Evolutionary conservation across 78 protist species (phyloP).

Genomic region (Capsaspora owczarzaki): DNA sequence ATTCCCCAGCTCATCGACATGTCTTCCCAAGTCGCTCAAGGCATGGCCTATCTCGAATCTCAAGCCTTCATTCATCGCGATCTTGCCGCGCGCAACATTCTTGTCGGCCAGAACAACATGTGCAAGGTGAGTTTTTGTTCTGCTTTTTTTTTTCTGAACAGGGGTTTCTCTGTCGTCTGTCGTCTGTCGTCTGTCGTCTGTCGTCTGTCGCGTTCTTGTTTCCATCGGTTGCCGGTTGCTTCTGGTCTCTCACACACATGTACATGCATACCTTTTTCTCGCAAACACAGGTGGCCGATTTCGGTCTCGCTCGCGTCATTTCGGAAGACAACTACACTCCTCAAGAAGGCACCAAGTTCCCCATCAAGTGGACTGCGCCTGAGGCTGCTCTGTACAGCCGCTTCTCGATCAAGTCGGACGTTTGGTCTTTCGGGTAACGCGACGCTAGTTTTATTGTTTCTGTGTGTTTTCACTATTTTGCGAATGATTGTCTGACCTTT

Average conservation of each 20-base stretch:
- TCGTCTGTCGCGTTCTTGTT: neutral
- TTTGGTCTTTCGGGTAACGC: slow-evolving; percentile 8
- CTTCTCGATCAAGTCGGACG: slow-evolving; percentile 16
- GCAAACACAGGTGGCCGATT: slow-evolving; percentile 35
- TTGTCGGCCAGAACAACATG: slow-evolving; percentile 9
- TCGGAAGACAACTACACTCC: slow-evolving; percentile 26
- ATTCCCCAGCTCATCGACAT: slow-evolving; percentile 23
- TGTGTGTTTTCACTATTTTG: neutral
- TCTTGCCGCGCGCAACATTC: slow-evolving; percentile 41
- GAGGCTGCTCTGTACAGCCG: neutral
- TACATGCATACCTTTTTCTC: too few relatives aligned
- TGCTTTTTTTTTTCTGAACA: too few relatives aligned
- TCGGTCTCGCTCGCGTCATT: slow-evolving; percentile 33
- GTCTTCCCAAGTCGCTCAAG: slow-evolving; percentile 29
- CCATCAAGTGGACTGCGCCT: slow-evolving; percentile 52
- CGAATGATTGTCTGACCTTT: neutral
- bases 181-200: neutral
- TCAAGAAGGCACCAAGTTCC: slow-evolving; percentile 38
- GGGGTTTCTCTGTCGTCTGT: too few relatives aligned
- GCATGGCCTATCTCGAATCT: slow-evolving; percentile 38
- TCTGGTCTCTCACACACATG: too few relatives aligned
- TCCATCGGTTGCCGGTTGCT: neutral
- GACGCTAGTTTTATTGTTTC: neutral
- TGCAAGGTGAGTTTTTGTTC: slow-evolving; percentile 5
- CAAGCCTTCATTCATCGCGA: slow-evolving; percentile 20